Conservation (phyloP, 1,284 basidiomycete species). For the Prillingera fragicola region DNA sequence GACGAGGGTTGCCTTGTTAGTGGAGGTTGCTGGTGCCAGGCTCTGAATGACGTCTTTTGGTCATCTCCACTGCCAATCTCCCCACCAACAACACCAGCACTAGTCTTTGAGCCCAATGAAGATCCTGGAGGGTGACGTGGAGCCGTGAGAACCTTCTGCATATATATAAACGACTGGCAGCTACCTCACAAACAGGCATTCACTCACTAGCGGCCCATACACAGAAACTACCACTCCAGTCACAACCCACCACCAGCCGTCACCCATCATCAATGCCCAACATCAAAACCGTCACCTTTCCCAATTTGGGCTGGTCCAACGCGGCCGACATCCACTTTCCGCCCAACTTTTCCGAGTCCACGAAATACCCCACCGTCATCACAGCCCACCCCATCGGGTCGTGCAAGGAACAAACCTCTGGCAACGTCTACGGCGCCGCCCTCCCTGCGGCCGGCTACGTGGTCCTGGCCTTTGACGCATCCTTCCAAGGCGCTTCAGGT, state of each 20-base stretch:
- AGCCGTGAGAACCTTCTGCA: too few species aligned
- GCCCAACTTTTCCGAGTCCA: slow-evolving; percentile 6
- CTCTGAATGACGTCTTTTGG: too few species aligned
- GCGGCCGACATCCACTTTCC: slow-evolving; percentile 4
- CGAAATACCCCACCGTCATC: slow-evolving; percentile 5
- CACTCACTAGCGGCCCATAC: too few species aligned
- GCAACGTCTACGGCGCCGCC: slow-evolving; percentile 4
- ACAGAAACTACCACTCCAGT: too few species aligned
- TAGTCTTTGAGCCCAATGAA: too few species aligned
- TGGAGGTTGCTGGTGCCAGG: too few species aligned
- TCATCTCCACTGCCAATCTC: too few species aligned
- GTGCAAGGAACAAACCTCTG: slow-evolving; percentile 12
- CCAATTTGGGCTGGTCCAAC: slow-evolving; percentile 3
- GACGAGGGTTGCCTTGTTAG: too few species aligned
- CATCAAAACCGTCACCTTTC: slow-evolving; percentile 2
- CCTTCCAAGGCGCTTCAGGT: slow-evolving; percentile 6
- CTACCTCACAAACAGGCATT: too few species aligned
- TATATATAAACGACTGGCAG: too few species aligned
- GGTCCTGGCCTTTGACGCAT: slow-evolving; percentile 6
- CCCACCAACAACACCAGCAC: too few species aligned
- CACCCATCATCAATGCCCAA: not conserved
- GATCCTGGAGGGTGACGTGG: too few species aligned
- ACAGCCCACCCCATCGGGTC: slow-evolving; percentile 3
- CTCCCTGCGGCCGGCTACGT: slow-evolving; percentile 5
- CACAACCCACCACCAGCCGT: not conserved